A percentile compares a stretch with the other conserved stretches of the same genome.
These are phyloP conservation scores for Waitea zeae DNA, from an alignment of 1,284 basidiomycete genomes.

Conservation along the genomic window DNA sequence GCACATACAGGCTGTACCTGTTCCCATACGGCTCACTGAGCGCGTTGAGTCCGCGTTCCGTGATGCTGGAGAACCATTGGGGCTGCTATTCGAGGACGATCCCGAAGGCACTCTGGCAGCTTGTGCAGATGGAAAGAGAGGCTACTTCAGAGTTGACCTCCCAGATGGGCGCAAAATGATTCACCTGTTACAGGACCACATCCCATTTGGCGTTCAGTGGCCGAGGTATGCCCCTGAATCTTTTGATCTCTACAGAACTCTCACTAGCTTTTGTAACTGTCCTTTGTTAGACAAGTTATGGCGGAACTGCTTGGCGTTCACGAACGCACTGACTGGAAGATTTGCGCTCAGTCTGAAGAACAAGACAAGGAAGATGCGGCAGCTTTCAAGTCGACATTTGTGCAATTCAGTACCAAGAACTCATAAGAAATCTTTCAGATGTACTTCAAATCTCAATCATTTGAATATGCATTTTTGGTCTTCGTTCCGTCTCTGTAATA, in stretches of 20 bases:
- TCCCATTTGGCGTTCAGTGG: constrained; percentile 81
- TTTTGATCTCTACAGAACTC: constrained; percentile 4
- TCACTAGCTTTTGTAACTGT: constrained; percentile 4
- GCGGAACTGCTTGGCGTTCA: constrained; percentile 56
- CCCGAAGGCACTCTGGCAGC: constrained; percentile 40
- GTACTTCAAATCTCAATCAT: no score
- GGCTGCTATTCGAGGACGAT: constrained; percentile 50
- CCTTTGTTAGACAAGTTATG: constrained; percentile 53
- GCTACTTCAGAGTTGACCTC: constrained; percentile 82
- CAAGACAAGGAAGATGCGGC: constrained; percentile 71
- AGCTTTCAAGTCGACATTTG: constrained; percentile 71
- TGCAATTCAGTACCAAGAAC: constrained; percentile 58
- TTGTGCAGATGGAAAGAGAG: constrained; percentile 29
- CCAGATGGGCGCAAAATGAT: constrained; percentile 78
- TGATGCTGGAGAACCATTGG: constrained; percentile 41
- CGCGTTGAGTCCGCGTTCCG: constrained; percentile 57
- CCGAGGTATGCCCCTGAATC: constrained; percentile 58
- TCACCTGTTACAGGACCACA: constrained; percentile 62
- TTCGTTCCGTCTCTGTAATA: no score
- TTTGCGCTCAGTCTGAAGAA: constrained; percentile 61
- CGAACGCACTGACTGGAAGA: constrained; percentile 82
- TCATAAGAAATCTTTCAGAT: no score
- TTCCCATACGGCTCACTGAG: constrained; percentile 45
- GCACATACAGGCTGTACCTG: constrained; percentile 76
- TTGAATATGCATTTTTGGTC: no score